A percentile compares a stretch with the other conserved stretches of the same genome.
These are phyloP conservation scores for Vigna hirtella DNA, from an alignment of 306 rosid genomes.

Conservation along the genomic window DNA sequence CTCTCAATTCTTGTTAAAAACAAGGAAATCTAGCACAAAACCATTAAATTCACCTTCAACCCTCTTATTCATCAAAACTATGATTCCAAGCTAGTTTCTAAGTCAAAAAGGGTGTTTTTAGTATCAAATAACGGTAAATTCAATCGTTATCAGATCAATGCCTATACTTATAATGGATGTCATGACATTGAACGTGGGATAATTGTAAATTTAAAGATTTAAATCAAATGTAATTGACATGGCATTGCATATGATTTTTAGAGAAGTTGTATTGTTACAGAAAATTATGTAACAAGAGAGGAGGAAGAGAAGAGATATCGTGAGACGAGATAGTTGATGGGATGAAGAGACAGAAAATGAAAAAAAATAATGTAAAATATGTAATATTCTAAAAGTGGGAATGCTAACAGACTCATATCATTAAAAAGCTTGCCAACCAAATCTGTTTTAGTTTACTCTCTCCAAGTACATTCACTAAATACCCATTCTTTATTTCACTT, in stretches of 20 bases:
- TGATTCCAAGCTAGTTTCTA: too few species aligned
- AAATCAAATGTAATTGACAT: neutral
- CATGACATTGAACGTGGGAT: neutral
- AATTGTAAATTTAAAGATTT: neutral
- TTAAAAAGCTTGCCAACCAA: slow-evolving; percentile 75
- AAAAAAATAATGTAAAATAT: neutral
- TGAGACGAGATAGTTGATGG: neutral
- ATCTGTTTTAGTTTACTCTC: slow-evolving; percentile 66
- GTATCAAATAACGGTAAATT: too few species aligned
- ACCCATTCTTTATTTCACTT: slow-evolving; percentile 2
- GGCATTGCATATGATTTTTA: neutral
- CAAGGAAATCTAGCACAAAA: too few species aligned
- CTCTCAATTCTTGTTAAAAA: too few species aligned
- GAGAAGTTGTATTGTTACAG: neutral
- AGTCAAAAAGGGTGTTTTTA: too few species aligned
- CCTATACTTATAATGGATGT: too few species aligned
- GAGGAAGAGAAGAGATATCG: neutral
- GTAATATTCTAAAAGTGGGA: slow-evolving; percentile 47
- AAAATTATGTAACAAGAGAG: neutral
- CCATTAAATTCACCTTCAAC: too few species aligned
- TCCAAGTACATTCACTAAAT: slow-evolving; percentile 57
- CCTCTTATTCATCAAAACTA: too few species aligned
- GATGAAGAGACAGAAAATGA: neutral
- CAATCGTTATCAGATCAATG: too few species aligned
- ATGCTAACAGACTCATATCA: slow-evolving; percentile 66